Evolutionary conservation across 2,329 filamentous ascomycete genomes (phyloP).

Genomic region (Ceratocystis huliohia): DNA sequence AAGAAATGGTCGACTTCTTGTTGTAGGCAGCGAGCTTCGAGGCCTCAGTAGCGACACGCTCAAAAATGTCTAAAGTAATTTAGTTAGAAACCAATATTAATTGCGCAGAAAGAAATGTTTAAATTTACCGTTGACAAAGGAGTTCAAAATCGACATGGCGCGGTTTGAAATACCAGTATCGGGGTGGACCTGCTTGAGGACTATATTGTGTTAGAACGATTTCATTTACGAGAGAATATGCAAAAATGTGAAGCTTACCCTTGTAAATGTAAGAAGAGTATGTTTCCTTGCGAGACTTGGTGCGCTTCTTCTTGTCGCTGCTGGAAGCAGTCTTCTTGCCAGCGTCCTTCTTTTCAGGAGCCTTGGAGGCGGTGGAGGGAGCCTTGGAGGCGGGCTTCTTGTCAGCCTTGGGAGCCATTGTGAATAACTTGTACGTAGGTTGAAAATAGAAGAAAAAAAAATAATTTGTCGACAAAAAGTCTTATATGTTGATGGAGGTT

Average conservation of each 20-base stretch:
- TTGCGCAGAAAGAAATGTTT: neutral
- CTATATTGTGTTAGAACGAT: conserved; percentile 35
- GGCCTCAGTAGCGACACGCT: conserved; percentile 96
- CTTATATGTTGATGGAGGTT: conserved; percentile 14
- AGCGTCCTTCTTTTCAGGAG: conserved; percentile 94
- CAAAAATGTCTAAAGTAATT: conserved; percentile 75
- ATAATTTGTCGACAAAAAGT: conserved; percentile 3
- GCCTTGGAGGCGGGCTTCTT: conserved; percentile 99
- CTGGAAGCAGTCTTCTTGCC: conserved; percentile 98
- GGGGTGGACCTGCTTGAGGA: conserved; percentile 99
- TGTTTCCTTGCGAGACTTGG: conserved; percentile 99
- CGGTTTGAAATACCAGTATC: conserved; percentile 99
- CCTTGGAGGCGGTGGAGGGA: conserved; percentile 58
- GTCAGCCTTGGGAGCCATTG: conserved; percentile 96
- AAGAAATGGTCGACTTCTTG: conserved; percentile 99
- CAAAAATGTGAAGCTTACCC: conserved; percentile 45
- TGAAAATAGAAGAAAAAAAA: conserved; percentile 18
- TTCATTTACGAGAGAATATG: neutral
- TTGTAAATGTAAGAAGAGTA: conserved; percentile 99
- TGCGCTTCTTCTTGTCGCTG: conserved; percentile 99
- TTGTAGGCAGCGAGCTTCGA: conserved; percentile 99
- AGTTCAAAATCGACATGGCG: conserved; percentile 99
- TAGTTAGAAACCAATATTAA: conserved; percentile 23
- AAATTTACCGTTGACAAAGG: conserved; percentile 90
- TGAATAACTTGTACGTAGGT: conserved; percentile 30